phyloP scores from a whole-genome alignment of 352 stramenopile genomes.

The Porosira glacialis region DNA sequence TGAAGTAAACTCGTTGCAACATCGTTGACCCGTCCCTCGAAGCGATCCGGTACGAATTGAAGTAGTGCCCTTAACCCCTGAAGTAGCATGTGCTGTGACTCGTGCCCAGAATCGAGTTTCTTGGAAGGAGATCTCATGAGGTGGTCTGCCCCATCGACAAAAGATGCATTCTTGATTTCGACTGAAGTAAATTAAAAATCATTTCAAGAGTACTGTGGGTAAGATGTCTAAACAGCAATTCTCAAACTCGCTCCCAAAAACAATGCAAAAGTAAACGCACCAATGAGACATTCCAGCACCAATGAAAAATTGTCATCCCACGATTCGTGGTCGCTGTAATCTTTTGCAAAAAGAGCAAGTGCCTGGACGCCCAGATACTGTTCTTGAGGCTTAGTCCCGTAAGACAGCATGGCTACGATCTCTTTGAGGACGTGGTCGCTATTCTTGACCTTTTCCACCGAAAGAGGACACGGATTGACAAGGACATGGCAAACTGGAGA shows the following conservation, averaged over 20 bases:
- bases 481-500: constrained; percentile 10
- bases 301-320: constrained; percentile 49
- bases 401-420: constrained; percentile 42
- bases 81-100: constrained; percentile 50
- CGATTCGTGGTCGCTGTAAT: constrained; percentile 25
- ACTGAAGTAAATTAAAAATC: constrained; percentile 13
- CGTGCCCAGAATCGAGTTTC: constrained; percentile 21
- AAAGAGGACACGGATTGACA: constrained; percentile 41
- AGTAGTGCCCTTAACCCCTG: constrained; percentile 48
- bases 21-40: too few species aligned
- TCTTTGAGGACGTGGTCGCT: constrained; percentile 33
- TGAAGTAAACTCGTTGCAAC: too few species aligned
- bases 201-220: too few species aligned
- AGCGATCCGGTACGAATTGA: constrained; percentile 38
- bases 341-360: constrained; percentile 49
- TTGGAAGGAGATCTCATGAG: constrained; percentile 39
- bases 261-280: too few species aligned
- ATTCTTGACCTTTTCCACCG: constrained; percentile 41
- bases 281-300: constrained; percentile 43
- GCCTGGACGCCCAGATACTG: constrained; percentile 49
- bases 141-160: constrained; percentile 7
- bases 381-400: constrained; percentile 32
- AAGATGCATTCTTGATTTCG: constrained; percentile 20
- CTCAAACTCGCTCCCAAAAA: too few species aligned
- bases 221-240: too few species aligned